Conservation (phyloP, 129 eudicot genomes). For the Helianthus annuus region DNA sequence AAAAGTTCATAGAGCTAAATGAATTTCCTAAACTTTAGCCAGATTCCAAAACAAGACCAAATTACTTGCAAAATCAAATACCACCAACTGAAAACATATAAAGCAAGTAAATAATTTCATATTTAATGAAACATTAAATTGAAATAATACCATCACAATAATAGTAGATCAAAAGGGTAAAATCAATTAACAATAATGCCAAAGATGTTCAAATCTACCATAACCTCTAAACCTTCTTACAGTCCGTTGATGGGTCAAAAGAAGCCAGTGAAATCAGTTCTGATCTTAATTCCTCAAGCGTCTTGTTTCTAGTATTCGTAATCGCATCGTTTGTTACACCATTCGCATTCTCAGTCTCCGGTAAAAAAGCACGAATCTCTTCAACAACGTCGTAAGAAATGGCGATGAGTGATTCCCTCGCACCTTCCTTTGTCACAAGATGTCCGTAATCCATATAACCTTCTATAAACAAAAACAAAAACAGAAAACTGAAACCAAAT, state of each 20-base stretch:
- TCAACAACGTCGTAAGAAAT: constrained; percentile 15
- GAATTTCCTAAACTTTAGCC: too few relatives aligned
- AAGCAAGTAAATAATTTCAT: background rate
- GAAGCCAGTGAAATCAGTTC: constrained; percentile 1
- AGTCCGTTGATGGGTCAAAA: background rate
- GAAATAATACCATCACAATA: background rate
- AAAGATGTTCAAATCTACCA: background rate
- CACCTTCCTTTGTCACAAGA: constrained; percentile 21
- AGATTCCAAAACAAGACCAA: too few relatives aligned
- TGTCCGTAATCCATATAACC: constrained; percentile 31
- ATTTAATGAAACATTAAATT: background rate
- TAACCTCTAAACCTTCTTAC: background rate
- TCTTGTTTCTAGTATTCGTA: background rate
- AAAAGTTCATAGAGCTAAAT: too few relatives aligned
- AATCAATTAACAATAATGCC: background rate
- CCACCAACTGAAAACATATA: background rate
- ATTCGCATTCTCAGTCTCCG: background rate
- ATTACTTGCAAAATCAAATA: too few relatives aligned
- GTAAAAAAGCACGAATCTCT: background rate
- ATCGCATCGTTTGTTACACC: background rate
- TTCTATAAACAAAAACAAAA: background rate
- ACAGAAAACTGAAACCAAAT: too few relatives aligned
- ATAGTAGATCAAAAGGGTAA: background rate
- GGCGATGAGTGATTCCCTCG: constrained; percentile 35
- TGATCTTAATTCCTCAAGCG: constrained; percentile 1